phyloP scores from a whole-genome alignment of 2,329 filamentous ascomycete genomes.

The Pseudocercospora fuligena region DNA sequence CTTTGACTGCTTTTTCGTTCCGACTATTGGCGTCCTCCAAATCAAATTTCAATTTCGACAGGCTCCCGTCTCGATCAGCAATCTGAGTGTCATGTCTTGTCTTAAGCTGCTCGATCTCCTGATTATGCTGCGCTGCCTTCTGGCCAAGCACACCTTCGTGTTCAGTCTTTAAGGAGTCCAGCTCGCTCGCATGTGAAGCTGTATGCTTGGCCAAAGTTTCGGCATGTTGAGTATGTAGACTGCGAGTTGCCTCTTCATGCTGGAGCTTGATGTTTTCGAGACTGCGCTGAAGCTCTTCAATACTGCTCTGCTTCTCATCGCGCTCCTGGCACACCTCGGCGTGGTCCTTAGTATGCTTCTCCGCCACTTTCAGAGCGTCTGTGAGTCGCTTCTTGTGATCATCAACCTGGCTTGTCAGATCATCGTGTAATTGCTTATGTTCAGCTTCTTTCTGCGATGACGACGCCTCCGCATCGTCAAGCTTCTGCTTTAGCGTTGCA shows the following conservation, averaged over 20 bases:
- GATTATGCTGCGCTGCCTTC: background rate
- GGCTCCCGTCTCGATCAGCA: too few species aligned
- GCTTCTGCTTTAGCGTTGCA: conserved; percentile 25
- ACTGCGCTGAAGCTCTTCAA: conserved; percentile 16
- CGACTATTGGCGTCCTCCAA: too few species aligned
- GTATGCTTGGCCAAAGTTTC: conserved; percentile 8
- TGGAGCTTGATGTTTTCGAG: conserved; percentile 21
- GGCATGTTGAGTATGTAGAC: conserved; percentile 15
- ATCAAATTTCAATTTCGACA: too few species aligned
- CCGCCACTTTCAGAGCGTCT: conserved; percentile 20
- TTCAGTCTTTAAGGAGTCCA: background rate
- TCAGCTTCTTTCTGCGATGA: background rate
- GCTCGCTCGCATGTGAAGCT: background rate
- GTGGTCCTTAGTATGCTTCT: conserved; percentile 18
- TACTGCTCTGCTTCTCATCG: conserved; percentile 12
- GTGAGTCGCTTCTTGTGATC: conserved; percentile 22
- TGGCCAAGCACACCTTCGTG: background rate
- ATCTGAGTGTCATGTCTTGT: background rate
- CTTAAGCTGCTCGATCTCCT: conserved; percentile 7
- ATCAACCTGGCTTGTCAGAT: conserved; percentile 25
- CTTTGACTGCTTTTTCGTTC: too few species aligned
- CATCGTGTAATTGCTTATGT: conserved; percentile 8
- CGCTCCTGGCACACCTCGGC: conserved; percentile 16
- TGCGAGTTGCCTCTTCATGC: conserved; percentile 11
- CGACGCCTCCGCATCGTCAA: conserved; percentile 26